These are phyloP conservation scores for Patellifolia procumbens DNA, from an alignment of 179 eudicot species.

Conservation along the genomic window DNA sequence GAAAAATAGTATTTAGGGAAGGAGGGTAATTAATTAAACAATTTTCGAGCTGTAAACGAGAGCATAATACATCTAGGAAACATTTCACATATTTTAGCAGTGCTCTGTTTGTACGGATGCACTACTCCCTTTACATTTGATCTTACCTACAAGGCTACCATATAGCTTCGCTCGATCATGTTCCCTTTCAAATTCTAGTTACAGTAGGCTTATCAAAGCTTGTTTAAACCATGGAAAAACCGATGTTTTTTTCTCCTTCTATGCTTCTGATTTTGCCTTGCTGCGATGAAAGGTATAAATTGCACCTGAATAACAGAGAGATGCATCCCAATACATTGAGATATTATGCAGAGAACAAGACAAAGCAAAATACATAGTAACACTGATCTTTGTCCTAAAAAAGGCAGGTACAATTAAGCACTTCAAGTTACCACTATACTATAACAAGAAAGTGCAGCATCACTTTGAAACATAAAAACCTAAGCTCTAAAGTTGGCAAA, in stretches of 20 bases:
- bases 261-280: slow-evolving; percentile 62
- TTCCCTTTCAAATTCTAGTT: background rate
- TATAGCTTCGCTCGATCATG: no score
- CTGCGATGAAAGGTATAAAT: slow-evolving; percentile 60
- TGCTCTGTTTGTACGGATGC: no score
- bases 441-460: background rate
- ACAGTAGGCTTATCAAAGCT: slow-evolving; percentile 28
- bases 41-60: no score
- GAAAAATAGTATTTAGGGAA: no score
- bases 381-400: background rate
- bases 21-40: no score
- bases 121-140: no score
- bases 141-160: no score
- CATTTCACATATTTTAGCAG: no score
- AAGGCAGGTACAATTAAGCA: background rate
- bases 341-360: background rate
- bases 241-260: slow-evolving; percentile 77
- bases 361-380: background rate
- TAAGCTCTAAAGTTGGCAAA: slow-evolving; percentile 1
- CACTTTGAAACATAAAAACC: background rate
- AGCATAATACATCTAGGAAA: no score
- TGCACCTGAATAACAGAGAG: slow-evolving; percentile 56
- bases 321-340: background rate
- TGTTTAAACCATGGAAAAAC: slow-evolving; percentile 83
- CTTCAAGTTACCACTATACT: background rate